phyloP scores from a whole-genome alignment of 768 basidiomycete species.

The Boletus rubropictus region DNA sequence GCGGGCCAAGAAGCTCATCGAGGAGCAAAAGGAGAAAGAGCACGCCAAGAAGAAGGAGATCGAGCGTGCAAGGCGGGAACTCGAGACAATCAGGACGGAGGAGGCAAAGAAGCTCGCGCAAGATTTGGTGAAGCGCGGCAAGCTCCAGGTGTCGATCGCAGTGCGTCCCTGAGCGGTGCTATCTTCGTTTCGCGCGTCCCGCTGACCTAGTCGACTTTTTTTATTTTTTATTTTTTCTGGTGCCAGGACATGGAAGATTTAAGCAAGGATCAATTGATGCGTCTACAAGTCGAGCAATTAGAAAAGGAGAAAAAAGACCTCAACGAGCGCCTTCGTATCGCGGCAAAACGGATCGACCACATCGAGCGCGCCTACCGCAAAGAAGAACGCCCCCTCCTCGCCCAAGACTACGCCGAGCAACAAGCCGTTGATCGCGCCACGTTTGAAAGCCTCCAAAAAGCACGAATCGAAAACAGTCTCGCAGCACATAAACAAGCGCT shows the following conservation, averaged over 20 bases:
- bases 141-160: constrained; percentile 63
- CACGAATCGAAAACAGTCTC: constrained; percentile 51
- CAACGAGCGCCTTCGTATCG: constrained; percentile 72
- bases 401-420: constrained; percentile 81
- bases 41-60: constrained; percentile 63
- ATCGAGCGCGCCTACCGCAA: constrained; percentile 91
- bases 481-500: constrained; percentile 60
- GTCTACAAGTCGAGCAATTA: constrained; percentile 87
- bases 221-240: background rate
- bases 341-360: constrained; percentile 89
- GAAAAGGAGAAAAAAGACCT: constrained; percentile 95
- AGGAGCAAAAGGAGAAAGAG: constrained; percentile 54
- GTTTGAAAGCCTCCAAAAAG: constrained; percentile 56
- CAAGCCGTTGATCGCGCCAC: constrained; percentile 69
- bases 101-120: constrained; percentile 89
- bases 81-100: constrained; percentile 50
- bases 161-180: constrained; percentile 36
- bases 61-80: constrained; percentile 67
- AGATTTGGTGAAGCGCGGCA: constrained; percentile 73
- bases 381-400: constrained; percentile 82
- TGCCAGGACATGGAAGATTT: constrained; percentile 71
- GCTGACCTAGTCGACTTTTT: background rate
- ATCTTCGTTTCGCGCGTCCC: background rate
- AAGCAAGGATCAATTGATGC: constrained; percentile 82
- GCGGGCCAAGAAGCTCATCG: constrained; percentile 65